Evolutionary conservation across 305 asterid genomes (phyloP).

Genomic region (Fraxinus xanthoxyloides): DNA sequence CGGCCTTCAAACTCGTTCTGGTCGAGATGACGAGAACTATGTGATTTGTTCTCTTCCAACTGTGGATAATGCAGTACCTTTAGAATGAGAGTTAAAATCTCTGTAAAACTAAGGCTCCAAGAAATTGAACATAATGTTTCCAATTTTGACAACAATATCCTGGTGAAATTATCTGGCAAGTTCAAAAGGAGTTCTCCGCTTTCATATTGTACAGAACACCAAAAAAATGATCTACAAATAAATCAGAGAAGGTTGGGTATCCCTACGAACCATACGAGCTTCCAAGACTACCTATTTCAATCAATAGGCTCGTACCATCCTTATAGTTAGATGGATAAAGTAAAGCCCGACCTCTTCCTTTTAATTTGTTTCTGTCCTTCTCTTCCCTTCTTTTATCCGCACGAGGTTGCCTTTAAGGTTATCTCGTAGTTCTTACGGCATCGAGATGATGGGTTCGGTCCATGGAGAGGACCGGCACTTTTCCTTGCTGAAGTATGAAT

Average conservation of each 20-base stretch:
- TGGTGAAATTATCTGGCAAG: neutral
- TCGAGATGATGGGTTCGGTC: neutral
- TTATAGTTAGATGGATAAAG: neutral
- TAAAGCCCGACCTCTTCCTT: neutral
- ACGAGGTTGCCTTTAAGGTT: neutral
- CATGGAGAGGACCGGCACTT: neutral
- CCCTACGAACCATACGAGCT: neutral
- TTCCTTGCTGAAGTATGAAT: neutral
- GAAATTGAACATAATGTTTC: neutral
- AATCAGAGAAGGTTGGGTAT: neutral
- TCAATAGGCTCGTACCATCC: neutral
- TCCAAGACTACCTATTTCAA: neutral
- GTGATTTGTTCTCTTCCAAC: neutral
- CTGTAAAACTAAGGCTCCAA: neutral
- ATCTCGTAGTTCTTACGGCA: neutral
- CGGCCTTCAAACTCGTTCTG: neutral
- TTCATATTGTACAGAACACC: neutral
- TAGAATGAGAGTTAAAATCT: neutral
- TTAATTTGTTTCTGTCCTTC: neutral
- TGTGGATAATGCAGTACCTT: neutral
- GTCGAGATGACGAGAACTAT: neutral
- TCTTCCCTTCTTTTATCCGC: neutral
- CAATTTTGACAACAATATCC: neutral
- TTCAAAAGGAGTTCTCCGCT: neutral
- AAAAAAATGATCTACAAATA: neutral